Evolutionary conservation across 2,329 filamentous ascomycete genomes (phyloP).

Genomic region (Claviceps arundinis): DNA sequence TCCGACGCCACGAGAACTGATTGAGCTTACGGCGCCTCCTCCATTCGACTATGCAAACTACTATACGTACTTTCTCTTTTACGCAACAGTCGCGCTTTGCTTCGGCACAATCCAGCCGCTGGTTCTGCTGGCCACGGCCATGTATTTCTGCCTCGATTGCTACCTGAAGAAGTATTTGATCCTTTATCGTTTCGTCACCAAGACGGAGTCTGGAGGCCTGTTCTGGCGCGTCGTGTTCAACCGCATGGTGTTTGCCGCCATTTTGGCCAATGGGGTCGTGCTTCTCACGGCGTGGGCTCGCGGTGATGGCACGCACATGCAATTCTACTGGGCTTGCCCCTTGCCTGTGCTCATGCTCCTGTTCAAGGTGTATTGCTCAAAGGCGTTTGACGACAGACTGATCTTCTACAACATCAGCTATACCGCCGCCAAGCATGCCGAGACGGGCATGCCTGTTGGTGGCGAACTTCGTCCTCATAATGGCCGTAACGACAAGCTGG

Average conservation of each 20-base stretch:
- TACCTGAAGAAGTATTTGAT: constrained; percentile 92
- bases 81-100: constrained; percentile 75
- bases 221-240: constrained; percentile 92
- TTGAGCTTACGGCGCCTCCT: constrained; percentile 84
- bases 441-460: constrained; percentile 25
- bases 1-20: constrained; percentile 81
- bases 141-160: constrained; percentile 81
- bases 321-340: constrained; percentile 58
- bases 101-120: constrained; percentile 80
- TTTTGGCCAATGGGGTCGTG: constrained; percentile 67
- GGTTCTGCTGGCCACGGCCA: constrained; percentile 68
- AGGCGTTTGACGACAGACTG: constrained; percentile 63
- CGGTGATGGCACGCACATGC: constrained; percentile 43
- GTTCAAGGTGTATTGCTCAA: constrained; percentile 79
- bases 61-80: constrained; percentile 97
- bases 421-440: constrained; percentile 30
- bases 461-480: constrained; percentile 29
- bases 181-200: constrained; percentile 90
- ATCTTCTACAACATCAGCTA: constrained; percentile 65
- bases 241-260: constrained; percentile 69
- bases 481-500: constrained; percentile 53
- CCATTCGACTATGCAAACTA: constrained; percentile 92
- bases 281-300: constrained; percentile 63
- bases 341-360: constrained; percentile 63
- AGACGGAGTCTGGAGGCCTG: constrained; percentile 86